phyloP scores from a whole-genome alignment of 495 filamentous ascomycete genomes.

The Podospora tetraspora region DNA sequence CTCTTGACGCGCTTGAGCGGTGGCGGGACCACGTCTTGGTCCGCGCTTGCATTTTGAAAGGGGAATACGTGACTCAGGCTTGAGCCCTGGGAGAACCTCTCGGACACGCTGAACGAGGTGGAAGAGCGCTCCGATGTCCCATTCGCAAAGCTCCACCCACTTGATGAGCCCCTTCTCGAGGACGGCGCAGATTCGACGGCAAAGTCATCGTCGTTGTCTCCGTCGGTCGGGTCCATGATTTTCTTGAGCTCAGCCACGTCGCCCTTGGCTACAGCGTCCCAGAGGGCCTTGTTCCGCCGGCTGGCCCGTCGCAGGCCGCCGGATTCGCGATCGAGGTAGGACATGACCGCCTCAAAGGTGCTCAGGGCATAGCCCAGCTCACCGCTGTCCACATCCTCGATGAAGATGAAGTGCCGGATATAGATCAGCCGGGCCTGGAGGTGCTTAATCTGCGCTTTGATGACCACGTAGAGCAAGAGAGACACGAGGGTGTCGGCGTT shows the following conservation, averaged over 20 bases:
- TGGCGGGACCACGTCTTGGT: conserved; percentile 33
- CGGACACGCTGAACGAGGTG: conserved; percentile 39
- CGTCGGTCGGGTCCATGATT: conserved; percentile 64
- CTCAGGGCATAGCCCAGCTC: conserved; percentile 97
- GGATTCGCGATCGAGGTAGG: conserved; percentile 81
- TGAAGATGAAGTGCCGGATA: conserved; percentile 94
- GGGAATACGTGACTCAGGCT: conserved; percentile 85
- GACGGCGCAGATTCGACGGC: conserved; percentile 31
- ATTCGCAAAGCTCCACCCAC: conserved; percentile 41
- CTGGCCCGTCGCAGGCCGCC: conserved; percentile 78
- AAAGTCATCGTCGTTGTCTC: conserved; percentile 39
- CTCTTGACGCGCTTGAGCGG: conserved; percentile 58
- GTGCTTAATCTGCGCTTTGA: conserved; percentile 82
- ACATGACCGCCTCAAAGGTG: conserved; percentile 91
- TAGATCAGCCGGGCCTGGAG: conserved; percentile 83
- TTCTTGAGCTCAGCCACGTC: conserved; percentile 67
- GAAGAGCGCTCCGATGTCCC: conserved; percentile 42
- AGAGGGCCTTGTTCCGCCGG: conserved; percentile 75
- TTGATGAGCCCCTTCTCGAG: conserved; percentile 36
- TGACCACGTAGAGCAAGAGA: conserved; percentile 84
- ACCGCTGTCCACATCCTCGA: conserved; percentile 93
- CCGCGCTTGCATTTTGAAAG: conserved; percentile 56
- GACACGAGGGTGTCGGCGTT: conserved; percentile 96
- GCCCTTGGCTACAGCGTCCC: conserved; percentile 77
- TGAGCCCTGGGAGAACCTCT: conserved; percentile 49